Base-by-base conservation (phyloP, 352 stramenopile genomes). In the Peronospora destructor region DNA sequence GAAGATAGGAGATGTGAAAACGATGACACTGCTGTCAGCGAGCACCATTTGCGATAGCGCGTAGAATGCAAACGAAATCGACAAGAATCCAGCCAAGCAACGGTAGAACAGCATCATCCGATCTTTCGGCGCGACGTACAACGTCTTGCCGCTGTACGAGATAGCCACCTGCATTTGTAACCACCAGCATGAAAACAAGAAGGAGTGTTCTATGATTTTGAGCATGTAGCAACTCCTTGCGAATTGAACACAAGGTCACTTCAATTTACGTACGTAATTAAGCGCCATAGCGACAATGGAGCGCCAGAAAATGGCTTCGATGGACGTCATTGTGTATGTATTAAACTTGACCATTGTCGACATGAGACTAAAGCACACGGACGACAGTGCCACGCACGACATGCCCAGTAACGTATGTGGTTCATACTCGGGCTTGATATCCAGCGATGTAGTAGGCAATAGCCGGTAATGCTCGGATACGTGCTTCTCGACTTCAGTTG, bases 361-460 rank as follows among this genome's bases (percentile, higher is more conserved):
- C 76, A 89, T 88, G 66, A 88, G 61, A 46, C 73, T 87, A 55
- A 91, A 91, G 60, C 76, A 88, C 35, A 91, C 68, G 21, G 80
- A 77, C 29, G 80, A 91, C 25, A 72, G 49, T 10, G 80, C 80
- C 16, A 91, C 76, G 48, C 64, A 84, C 43, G 66, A 60, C 25
- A 91, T 76, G 34, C 77, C 80, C 9, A 82, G 45, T 16, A 88
- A 55, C 32, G 62, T 61, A 57, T 86, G 77, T 16, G 72, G 74
- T 26, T 61, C 64, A 6, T 62, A 28, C 26, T 58, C 57, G 1
- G 37, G 42, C 43, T 68, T 66, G 8, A 41, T 42, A 37, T 68
- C 33, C 6, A 42, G 34, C 29, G 51, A 17, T 8, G 47, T 61
- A 34, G 45, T 67, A 0, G 61, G 68, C 23, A 78, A 54, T 41